Base-by-base conservation (phyloP, 257 asterid genomes). In the Ophiorrhiza pumila region DNA sequence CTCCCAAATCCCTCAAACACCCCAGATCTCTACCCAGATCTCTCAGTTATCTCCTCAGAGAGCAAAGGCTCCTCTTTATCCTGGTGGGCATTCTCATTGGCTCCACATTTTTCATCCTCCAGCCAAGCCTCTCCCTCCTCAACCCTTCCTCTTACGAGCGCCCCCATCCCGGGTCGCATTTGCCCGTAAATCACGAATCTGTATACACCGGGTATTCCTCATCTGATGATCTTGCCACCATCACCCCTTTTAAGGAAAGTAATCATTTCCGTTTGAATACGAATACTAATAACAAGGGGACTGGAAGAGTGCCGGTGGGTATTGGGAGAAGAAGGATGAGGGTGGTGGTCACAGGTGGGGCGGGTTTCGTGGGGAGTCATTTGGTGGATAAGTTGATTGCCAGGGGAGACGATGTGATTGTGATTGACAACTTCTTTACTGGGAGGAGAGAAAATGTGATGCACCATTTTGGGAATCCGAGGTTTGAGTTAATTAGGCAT, bases 41-140 rank as follows among this genome's bases (percentile, higher is more conserved):
- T 80, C 75, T 92, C 79, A 85, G 47, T 74, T 92, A 90, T 79
- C 81, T 92, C 76, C 89, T 90, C 77, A 87, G 69, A 69, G 98
- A 92, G 80, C 98, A 92, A 83, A 83, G 98, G 7, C 91, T 92
- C 10, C 79, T 92, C 63, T 92, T 92, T 83, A 84, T 92, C 75
- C 83, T 92, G 56, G 79, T 92, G 32, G 97, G 98, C 3, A 83
- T 89, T 37, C 65, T 92, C 27, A 89, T 89, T 83, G 97, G 93
- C 50, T 86, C 98, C 45, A 81, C 95, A 0, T 90, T 90, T 79
- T 92, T 92, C 91, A 67, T 91, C 74, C 62, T 87, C 71, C 90
- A 81, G 72, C 98, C 98, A 12, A 76, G 87, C 2, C 80, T 91
- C 58, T 86, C 89, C 15, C 62, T 27, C 71, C 72, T 81, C 64